Conservation (phyloP, 2,329 filamentous ascomycete species). For the Pseudogymnoascus sp. region DNA sequence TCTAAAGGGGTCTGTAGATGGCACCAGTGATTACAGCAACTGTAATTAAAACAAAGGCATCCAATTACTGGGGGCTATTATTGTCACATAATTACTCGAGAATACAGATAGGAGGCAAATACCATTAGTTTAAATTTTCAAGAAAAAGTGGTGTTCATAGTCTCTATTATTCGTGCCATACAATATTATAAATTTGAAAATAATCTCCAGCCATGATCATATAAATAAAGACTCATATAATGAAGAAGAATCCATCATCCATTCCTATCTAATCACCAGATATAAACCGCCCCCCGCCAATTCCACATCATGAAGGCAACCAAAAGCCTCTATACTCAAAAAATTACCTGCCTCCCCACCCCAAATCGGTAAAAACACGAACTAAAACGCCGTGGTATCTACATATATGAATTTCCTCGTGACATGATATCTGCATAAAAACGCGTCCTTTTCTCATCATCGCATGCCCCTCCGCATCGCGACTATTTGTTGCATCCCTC, state of each 20-base stretch:
- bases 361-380: not conserved
- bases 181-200: not conserved
- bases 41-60: not conserved
- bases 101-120: too few species aligned
- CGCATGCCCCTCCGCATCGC: not conserved
- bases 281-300: not conserved
- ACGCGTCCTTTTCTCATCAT: not conserved
- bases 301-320: not conserved
- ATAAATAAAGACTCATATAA: not conserved
- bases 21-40: too few species aligned
- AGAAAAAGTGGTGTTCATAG: not conserved
- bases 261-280: not conserved
- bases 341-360: not conserved
- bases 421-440: slow-evolving; percentile 2
- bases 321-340: slow-evolving; percentile 4
- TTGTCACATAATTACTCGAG: too few species aligned
- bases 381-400: slow-evolving; percentile 4
- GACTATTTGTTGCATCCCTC: not conserved
- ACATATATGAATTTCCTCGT: not conserved
- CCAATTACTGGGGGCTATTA: too few species aligned
- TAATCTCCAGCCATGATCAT: not conserved
- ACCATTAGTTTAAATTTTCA: not conserved
- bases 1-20: too few species aligned
- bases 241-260: slow-evolving; percentile 1
- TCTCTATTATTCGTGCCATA: not conserved